Base-by-base conservation (phyloP, 192 early-diverging fungal genomes). In the Entophlyctis luteolus region DNA sequence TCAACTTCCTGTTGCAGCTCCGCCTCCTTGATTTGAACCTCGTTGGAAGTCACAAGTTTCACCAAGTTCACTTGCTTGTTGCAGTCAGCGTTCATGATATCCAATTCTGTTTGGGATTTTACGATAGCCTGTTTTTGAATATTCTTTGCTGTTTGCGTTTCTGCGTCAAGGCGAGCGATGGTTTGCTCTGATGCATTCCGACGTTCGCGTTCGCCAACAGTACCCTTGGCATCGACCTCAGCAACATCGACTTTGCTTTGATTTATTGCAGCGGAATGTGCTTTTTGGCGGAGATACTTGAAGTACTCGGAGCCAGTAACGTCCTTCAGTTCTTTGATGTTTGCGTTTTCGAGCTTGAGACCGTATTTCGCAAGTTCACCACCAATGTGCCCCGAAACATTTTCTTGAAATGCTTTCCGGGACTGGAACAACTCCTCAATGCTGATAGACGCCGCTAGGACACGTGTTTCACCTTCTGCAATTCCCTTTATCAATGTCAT, bases 341-440 rank as follows among this genome's bases (percentile, higher is more conserved):
- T 84, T 20, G 82, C 76, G 65, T 84, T 84, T 73, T 84, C 84
- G 55, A 86, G 80, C 54, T 59, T 62, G 18, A 84, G 55, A 36
- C 82, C 82, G 62, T 84, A 84, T 46, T 84, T 81, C 34, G 77
- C 71, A 59, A 84, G 69, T 62, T 84, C 82, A 18, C 55, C 56
- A 52, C 84, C 81, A 28, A 84, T 66, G 48, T 73, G 65, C 45
- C 71, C 46, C 32, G 79, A 68, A 31, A 84, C 78, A 31, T 80
- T 50, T 38, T 84, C 77, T 60, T 84, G 84, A 69, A 84, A 83
- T 16, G 62, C 33, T 32, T 79, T 81, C 45, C 76, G 35, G 39
- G 81, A 81, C 59, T 77, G 74, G 68, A 84, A 84, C 27, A 84
- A 84, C 62, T 84, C 79, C 72, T 84, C 81, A 58, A 84, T 84